These are phyloP conservation scores for Amanita rimosa DNA, from an alignment of 768 basidiomycete species.

Conservation along the genomic window DNA sequence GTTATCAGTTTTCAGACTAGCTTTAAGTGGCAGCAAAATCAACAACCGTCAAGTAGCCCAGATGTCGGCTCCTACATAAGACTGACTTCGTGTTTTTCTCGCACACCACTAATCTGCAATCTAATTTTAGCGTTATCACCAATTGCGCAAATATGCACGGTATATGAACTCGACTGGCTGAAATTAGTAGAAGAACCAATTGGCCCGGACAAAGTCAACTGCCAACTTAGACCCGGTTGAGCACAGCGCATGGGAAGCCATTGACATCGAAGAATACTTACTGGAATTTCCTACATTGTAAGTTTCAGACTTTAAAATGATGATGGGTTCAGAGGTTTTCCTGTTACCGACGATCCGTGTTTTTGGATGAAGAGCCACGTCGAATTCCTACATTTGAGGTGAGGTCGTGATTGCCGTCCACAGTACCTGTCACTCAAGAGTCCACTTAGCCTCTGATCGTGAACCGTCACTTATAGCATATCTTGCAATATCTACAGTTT, in stretches of 20 bases:
- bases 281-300: constrained; percentile 13
- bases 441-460: constrained; percentile 48
- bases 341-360: constrained; percentile 22
- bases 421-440: not conserved
- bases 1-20: no score
- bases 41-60: constrained; percentile 27
- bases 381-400: constrained; percentile 17
- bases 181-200: constrained; percentile 32
- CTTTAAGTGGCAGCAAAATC: no score
- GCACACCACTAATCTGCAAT: not conserved
- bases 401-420: not conserved
- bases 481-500: constrained; percentile 63
- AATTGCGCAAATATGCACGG: constrained; percentile 22
- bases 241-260: constrained; percentile 29
- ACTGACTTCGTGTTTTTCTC: not conserved
- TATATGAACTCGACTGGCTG: constrained; percentile 54
- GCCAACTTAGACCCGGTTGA: constrained; percentile 30
- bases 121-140: constrained; percentile 26
- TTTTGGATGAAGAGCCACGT: constrained; percentile 18
- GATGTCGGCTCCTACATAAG: constrained; percentile 38
- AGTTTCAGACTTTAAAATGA: constrained; percentile 10
- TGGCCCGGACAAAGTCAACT: constrained; percentile 23
- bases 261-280: constrained; percentile 12
- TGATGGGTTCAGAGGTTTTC: constrained; percentile 11
- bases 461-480: constrained; percentile 65